Evolutionary conservation across 257 asterid species (phyloP), one percentile per base, ranked within the genome.

Genomic region (Gentiana straminea): DNA sequence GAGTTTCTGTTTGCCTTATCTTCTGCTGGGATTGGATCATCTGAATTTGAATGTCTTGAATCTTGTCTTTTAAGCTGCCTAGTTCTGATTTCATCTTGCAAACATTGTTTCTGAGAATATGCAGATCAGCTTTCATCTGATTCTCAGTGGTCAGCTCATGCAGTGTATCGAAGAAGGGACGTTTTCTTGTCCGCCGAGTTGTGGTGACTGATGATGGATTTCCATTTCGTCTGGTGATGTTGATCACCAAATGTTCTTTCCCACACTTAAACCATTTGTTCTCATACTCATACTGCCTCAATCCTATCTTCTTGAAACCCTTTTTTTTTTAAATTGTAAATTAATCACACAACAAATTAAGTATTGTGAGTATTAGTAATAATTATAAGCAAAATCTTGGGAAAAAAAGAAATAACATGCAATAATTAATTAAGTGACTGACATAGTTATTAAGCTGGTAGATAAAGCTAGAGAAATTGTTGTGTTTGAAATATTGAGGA

Each of bases 371-470:
- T n/a, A 2, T 4, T 15, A 7, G 1, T 4, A 8, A 51, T 32
- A 5, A 41, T 41, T 10, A 41, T 41, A 39, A 39, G 43, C 36
- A 38, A 0, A 32, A 2, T 10, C 3, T 15, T 10, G 2, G 1
- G 8, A 1, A 4, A 39, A 35, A 44, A 8, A n/a, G 48, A 10
- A 47, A 13, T 1, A 33, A 49, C 3, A 57, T 8, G 58, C 37
- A 48, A 45, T 24, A 24, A 55, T 35, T 33, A 52, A 53, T 24
- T 13, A 0, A 9, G 4, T 47, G 32, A 52, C 82, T 3, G 67
- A 80, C 95, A 58, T 86, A 86, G 75, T 73, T 80, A 62, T 79
- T 80, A 67, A 86, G 93, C 15, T 86, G 93, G 65, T 77, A 80
- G 43, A 76, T 55, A 49, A 83, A 86, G 74, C 86, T 80, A 0